Evolutionary conservation across 257 asterid species (phyloP).

Genomic region (Thymus quinquecostatus): DNA sequence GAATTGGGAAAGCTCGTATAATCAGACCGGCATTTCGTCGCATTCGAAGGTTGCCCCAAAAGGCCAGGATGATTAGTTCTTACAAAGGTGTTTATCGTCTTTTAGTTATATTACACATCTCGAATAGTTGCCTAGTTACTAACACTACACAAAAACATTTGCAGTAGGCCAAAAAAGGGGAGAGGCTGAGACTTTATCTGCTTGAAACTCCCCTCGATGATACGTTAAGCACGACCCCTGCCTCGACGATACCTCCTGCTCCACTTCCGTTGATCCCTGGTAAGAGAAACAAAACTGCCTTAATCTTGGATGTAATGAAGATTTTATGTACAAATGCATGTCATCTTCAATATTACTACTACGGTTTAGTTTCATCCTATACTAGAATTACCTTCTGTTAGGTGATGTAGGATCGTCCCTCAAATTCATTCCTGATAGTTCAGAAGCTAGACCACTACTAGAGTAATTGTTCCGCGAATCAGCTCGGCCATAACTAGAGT

Average conservation of each 20-base stretch:
- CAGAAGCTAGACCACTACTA: slow-evolving; percentile 30
- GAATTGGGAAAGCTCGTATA: slow-evolving; percentile 69
- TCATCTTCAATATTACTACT: neutral
- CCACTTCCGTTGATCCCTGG: neutral
- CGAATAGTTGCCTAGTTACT: slow-evolving; percentile 7
- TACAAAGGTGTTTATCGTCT: neutral
- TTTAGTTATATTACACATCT: neutral
- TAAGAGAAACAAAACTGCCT: neutral
- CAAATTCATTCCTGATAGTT: slow-evolving; percentile 40
- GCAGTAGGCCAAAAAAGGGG: neutral
- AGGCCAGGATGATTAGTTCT: slow-evolving; percentile 31
- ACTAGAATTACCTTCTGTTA: neutral
- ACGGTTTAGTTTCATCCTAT: neutral
- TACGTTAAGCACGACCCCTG: neutral
- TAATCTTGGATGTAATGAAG: neutral
- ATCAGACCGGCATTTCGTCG: slow-evolving; percentile 47
- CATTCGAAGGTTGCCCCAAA: slow-evolving; percentile 43
- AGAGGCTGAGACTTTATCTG: neutral
- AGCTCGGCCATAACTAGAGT: neutral
- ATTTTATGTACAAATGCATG: neutral
- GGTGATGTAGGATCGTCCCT: slow-evolving; percentile 8
- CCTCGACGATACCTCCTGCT: neutral
- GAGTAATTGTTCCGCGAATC: slow-evolving; percentile 24
- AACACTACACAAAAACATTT: neutral
- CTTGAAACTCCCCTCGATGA: neutral